Base-by-base conservation (phyloP, 768 basidiomycete genomes). In the Lactarius vividus region DNA sequence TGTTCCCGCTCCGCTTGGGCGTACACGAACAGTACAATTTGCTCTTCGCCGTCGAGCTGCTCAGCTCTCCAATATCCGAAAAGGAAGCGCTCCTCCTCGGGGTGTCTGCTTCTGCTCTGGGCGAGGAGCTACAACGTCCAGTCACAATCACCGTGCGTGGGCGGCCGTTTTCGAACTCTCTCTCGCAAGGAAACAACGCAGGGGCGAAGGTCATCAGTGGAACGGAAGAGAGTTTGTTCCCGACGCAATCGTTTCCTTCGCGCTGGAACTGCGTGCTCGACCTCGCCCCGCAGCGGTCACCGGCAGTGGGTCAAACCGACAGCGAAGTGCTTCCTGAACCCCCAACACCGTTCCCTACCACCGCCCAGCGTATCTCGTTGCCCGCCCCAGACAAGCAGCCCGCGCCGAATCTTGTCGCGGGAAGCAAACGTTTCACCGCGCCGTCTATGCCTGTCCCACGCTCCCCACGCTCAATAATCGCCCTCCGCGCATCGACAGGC, bases 181-280 rank as follows among this genome's bases (percentile, higher is more conserved):
- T 58, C 28, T 31, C 35, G 4, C 62, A 69, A 20, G 37, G 55
- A 26, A 66, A 53, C 15, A 63, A 71, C n/a, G 40, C 8, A 8
- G 40, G 16, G 35, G 35, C 42, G 57, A 66, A 26, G 23, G 23
- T 23, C 2, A 15, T 23, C 1, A 39, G 42, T 37, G 61, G 37
- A 31, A 56, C 0, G 62, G 49, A 56, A 1, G 35, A 68, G 6
- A 49, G 73, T 8, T 68, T 73, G 1, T 92, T 87, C 70, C 92
- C 90, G 0, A 92, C 94, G 9, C 79, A 77, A 15, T 80, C 85
- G 0, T 97, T 95, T 75, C 84, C 87, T 0, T 95, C 94, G 1
- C 80, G 88, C 35, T 97, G 95, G 95, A 96, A 93, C 69, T 95
- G 93, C 70, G 79, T 92, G 2, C 84, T 97, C 23, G 92, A 96